Base-by-base conservation (phyloP, 164 flowering plant species). In the Warburgia ugandensis region DNA sequence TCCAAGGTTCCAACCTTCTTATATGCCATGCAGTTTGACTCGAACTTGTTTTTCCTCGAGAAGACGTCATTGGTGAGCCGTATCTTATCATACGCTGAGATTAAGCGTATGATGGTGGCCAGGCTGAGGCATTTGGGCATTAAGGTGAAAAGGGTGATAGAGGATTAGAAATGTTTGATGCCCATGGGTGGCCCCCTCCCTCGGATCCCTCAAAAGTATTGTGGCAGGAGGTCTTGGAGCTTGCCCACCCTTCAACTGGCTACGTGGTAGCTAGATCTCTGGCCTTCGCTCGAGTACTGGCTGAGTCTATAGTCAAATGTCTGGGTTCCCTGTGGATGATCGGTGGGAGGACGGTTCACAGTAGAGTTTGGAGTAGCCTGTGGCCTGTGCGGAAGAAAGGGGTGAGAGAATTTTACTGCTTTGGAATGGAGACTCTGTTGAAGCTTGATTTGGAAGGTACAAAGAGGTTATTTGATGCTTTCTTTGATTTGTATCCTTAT, bases 181-280 rank as follows among this genome's bases (percentile, higher is more conserved):
- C 88, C 91, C 3, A 83, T 83, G 95, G 95, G 95, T 7, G 95
- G 95, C 6, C 86, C 89, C 37, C 74, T 86, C 4, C 96, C 92
- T 0, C n/a, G 6, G 31, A 75, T 81, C 12, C 86, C 86, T 37
- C 89, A 81, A 45, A 68, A n/a, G 46, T 19, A 74, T 80, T 40
- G 52, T 80, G 77, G 81, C 70, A 92, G 10, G 92, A 85, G 22
- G 68, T 65, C 3, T 73, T 80, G 0, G 92, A 89, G 39, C 21
- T 78, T 1, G 87, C 83, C 17, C 88, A 83, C 50, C 91, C 91
- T 14, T 67, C 91, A 1, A 86, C 84, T 0, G 87, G 92, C 39
- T 86, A 77, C 74, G 64, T 62, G 73, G 83, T 83, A 68, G 89
- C 80, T 14, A 51, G 58, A 5, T 53, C 80, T 5, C 48, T 81